These are phyloP conservation scores for Aureobasidium lini DNA, from an alignment of 2,329 filamentous ascomycete species.

Conservation along the genomic window DNA sequence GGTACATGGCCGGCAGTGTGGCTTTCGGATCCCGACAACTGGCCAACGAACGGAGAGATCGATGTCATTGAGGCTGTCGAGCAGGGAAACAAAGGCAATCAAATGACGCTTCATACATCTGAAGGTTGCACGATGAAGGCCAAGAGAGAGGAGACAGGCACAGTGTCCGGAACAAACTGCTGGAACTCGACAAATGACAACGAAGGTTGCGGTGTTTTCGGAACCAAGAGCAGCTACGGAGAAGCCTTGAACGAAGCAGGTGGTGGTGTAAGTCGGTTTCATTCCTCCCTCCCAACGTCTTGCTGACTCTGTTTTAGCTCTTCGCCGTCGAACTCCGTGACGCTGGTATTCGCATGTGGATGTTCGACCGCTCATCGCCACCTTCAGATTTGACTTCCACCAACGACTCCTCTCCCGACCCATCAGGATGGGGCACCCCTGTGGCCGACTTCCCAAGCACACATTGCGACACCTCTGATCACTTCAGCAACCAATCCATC, in stretches of 20 bases:
- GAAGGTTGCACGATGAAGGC: slow-evolving; percentile 26
- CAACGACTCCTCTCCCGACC: slow-evolving; percentile 7
- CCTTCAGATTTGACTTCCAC: slow-evolving; percentile 33
- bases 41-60: slow-evolving; percentile 42
- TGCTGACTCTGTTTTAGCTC: background rate
- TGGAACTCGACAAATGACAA: slow-evolving; percentile 21
- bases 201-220: slow-evolving; percentile 24
- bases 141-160: slow-evolving; percentile 29
- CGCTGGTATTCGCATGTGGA: slow-evolving; percentile 49
- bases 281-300: background rate
- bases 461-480: slow-evolving; percentile 32
- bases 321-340: slow-evolving; percentile 55
- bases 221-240: slow-evolving; percentile 28
- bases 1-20: slow-evolving; percentile 60
- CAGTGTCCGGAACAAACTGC: slow-evolving; percentile 23
- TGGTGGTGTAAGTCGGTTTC: slow-evolving; percentile 26
- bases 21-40: slow-evolving; percentile 53
- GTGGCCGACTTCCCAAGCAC: slow-evolving; percentile 58
- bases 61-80: slow-evolving; percentile 32
- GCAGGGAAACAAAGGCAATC: slow-evolving; percentile 25
- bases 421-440: slow-evolving; percentile 28
- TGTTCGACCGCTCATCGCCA: slow-evolving; percentile 26
- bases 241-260: slow-evolving; percentile 23
- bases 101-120: slow-evolving; percentile 26
- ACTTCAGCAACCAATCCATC: slow-evolving; percentile 32